Evolutionary conservation across 1,139 yeast species (phyloP).

Genomic region (Scheffersomyces stambukii): DNA sequence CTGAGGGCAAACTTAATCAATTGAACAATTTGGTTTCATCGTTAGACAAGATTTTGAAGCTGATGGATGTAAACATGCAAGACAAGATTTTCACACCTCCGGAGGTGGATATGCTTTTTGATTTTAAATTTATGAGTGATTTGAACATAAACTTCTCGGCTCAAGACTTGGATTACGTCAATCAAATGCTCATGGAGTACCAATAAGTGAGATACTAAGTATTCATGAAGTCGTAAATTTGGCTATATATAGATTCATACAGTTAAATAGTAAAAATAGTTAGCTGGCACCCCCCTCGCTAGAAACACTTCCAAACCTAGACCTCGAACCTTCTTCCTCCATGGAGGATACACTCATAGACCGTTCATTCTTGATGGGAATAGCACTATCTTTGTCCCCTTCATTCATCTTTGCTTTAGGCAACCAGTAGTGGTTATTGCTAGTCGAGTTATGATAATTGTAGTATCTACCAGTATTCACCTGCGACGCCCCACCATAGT

Average conservation of each 20-base stretch:
- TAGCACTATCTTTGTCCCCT: neutral
- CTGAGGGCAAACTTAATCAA: no score
- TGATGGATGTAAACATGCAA: no score
- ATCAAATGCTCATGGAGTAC: no score
- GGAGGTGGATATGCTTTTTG: no score
- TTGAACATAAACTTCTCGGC: no score
- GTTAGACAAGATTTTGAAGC: no score
- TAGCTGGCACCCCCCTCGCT: slow-evolving; percentile 2
- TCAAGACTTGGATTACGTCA: no score
- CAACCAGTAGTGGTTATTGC: slow-evolving; percentile 41
- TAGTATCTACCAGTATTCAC: slow-evolving; percentile 38
- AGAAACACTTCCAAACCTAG: slow-evolving; percentile 9
- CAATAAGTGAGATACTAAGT: no score
- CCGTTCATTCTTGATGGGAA: slow-evolving; percentile 3
- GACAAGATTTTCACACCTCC: no score
- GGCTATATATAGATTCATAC: neutral
- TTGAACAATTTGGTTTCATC: no score
- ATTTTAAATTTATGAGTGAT: no score
- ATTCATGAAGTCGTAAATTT: neutral
- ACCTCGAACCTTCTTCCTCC: slow-evolving; percentile 3
- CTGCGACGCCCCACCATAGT: slow-evolving; percentile 28
- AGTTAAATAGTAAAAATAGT: neutral
- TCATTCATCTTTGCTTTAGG: slow-evolving; percentile 20
- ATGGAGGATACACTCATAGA: slow-evolving; percentile 5
- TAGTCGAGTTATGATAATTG: slow-evolving; percentile 32